Evolutionary conservation across 108 stramenopile species (phyloP).

Genomic region (Skeletonema tropicum): DNA sequence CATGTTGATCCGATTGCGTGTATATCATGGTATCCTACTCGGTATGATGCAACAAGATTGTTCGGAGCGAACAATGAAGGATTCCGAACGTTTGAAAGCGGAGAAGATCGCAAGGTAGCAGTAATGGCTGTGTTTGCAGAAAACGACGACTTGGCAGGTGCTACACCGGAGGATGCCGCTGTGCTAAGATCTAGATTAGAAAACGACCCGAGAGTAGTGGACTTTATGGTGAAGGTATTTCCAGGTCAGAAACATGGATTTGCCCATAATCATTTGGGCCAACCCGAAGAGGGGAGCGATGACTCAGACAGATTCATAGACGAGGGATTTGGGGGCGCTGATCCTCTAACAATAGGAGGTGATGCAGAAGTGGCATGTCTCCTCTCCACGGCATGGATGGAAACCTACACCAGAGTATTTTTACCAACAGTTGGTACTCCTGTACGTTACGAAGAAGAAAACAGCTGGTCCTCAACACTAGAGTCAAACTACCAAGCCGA

Average conservation of each 20-base stretch:
- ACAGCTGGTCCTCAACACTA: slow-evolving; percentile 51
- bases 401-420: slow-evolving; percentile 81
- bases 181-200: slow-evolving; percentile 62
- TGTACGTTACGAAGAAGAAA: slow-evolving; percentile 62
- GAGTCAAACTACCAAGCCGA: slow-evolving; percentile 49
- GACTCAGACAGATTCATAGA: slow-evolving; percentile 61
- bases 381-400: slow-evolving; percentile 86
- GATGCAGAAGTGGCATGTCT: slow-evolving; percentile 87
- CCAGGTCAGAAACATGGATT: slow-evolving; percentile 83
- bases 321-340: slow-evolving; percentile 74
- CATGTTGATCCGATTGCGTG: slow-evolving; percentile 74
- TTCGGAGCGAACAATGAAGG: slow-evolving; percentile 64
- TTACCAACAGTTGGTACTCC: slow-evolving; percentile 76
- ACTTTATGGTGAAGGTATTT: slow-evolving; percentile 87
- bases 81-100: slow-evolving; percentile 47
- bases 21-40: slow-evolving; percentile 88
- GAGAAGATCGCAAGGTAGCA: slow-evolving; percentile 52
- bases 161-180: slow-evolving; percentile 72
- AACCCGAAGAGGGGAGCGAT: slow-evolving; percentile 20
- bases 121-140: slow-evolving; percentile 86
- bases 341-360: slow-evolving; percentile 45
- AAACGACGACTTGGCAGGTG: slow-evolving; percentile 68
- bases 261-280: slow-evolving; percentile 57
- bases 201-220: slow-evolving; percentile 71
- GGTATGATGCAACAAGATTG: slow-evolving; percentile 66